phyloP scores from a whole-genome alignment of 192 early-diverging fungal genomes.

The Geosiphon pyriformis region DNA sequence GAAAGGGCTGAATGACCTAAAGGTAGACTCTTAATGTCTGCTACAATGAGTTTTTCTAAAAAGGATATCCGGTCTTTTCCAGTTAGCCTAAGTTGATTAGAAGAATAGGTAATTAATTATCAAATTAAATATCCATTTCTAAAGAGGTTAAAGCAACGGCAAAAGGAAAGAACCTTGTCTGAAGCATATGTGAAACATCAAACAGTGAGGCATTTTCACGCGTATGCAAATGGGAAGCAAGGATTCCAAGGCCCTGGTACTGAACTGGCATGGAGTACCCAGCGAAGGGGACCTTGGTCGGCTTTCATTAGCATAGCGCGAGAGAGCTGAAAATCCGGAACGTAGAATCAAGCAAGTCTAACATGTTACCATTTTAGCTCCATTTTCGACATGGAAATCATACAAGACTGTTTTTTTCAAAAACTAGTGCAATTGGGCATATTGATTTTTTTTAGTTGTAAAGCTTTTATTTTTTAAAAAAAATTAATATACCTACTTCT shows the following conservation, averaged over 20 bases:
- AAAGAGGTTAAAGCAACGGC: too few species aligned
- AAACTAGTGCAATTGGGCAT: too few species aligned
- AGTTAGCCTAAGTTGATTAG: constrained; percentile 48
- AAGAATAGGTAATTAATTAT: neutral
- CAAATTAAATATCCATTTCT: too few species aligned
- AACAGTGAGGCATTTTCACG: constrained; percentile 88
- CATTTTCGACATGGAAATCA: constrained; percentile 87
- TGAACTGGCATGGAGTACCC: constrained; percentile 97
- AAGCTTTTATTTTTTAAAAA: too few species aligned
- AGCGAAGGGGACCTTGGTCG: constrained; percentile 71
- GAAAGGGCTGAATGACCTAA: constrained; percentile 79
- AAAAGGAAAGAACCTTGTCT: constrained; percentile 80
- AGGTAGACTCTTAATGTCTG: constrained; percentile 75
- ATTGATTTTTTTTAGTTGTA: too few species aligned
- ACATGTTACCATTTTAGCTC: constrained; percentile 78
- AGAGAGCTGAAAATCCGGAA: neutral
- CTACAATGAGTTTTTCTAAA: constrained; percentile 84
- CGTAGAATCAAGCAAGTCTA: neutral
- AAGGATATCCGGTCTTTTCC: constrained; percentile 86
- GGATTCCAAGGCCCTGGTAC: constrained; percentile 76
- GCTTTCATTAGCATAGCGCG: neutral
- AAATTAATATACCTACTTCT: too few species aligned
- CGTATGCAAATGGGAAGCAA: constrained; percentile 88
- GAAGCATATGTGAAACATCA: constrained; percentile 98
- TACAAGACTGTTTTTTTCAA: constrained; percentile 79